Percentiles rank a stretch among this genome's conserved stretches.
phyloP scores from a whole-genome alignment of 2,329 filamentous ascomycete genomes.

The Colletotrichum incanum region DNA sequence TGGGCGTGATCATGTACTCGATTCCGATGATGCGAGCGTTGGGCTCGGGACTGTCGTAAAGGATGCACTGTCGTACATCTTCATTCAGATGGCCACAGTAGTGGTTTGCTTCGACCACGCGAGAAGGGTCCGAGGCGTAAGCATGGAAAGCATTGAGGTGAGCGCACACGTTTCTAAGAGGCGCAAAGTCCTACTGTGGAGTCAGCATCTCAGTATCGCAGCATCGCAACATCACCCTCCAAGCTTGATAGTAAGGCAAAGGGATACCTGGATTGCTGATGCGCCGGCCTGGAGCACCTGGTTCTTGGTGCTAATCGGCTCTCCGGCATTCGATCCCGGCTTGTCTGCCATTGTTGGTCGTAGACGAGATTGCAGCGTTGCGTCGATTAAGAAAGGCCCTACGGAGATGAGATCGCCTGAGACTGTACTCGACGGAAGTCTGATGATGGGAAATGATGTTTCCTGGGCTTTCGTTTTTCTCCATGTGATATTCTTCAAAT shows the following conservation, averaged over 20 bases:
- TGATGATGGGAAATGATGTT: background rate
- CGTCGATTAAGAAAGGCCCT: background rate
- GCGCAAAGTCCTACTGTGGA: constrained; percentile 72
- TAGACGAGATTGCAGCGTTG: constrained; percentile 13
- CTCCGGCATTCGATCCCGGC: constrained; percentile 56
- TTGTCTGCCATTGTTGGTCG: constrained; percentile 28
- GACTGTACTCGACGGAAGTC: background rate
- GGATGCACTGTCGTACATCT: constrained; percentile 87
- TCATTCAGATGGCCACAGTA: constrained; percentile 83
- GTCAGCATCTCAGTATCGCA: constrained; percentile 21
- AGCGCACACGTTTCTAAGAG: constrained; percentile 82
- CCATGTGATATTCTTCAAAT: background rate
- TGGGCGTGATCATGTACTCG: constrained; percentile 87
- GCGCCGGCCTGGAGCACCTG: constrained; percentile 75
- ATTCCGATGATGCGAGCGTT: constrained; percentile 84
- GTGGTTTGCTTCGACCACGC: constrained; percentile 84
- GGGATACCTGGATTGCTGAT: constrained; percentile 67
- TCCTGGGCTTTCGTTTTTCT: background rate
- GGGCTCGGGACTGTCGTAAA: constrained; percentile 81
- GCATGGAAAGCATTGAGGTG: constrained; percentile 91
- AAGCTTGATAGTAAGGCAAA: background rate
- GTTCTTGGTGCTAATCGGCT: constrained; percentile 69
- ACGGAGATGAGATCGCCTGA: background rate
- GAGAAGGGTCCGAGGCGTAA: constrained; percentile 80
- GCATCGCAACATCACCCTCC: background rate